Evolutionary conservation across 495 filamentous ascomycete genomes (phyloP).

Genomic region (Aspergillus baeticus): DNA sequence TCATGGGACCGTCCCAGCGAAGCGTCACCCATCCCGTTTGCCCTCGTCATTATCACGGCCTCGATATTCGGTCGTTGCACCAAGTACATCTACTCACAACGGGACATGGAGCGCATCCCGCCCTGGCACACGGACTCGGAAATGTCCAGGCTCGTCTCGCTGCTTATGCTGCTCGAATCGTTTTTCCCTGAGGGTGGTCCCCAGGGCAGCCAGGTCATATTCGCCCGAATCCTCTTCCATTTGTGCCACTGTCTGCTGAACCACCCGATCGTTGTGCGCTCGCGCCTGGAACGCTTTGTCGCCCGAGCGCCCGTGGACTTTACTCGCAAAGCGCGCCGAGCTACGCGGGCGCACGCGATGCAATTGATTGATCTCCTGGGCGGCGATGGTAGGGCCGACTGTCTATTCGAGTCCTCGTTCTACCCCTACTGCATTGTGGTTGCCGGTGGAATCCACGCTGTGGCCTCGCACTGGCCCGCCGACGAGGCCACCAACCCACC

Average conservation of each 20-base stretch:
- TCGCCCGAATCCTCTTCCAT: constrained; percentile 29
- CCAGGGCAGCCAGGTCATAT: constrained; percentile 24
- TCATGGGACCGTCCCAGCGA: too few species aligned
- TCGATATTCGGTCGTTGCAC: constrained; percentile 18
- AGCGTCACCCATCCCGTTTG: too few species aligned
- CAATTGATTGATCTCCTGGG: too few species aligned
- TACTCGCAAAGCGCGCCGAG: too few species aligned
- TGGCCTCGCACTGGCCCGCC: background rate
- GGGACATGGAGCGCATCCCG: constrained; percentile 18
- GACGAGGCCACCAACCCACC: background rate
- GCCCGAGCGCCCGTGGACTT: background rate
- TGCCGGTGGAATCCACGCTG: background rate
- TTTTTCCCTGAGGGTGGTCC: background rate
- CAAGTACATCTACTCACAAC: constrained; percentile 24
- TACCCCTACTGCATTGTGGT: background rate
- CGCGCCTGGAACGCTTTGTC: background rate
- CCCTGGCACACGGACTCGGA: constrained; percentile 34
- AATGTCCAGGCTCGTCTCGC: constrained; percentile 26
- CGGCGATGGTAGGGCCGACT: background rate
- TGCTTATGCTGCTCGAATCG: constrained; percentile 3
- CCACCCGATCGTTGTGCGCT: constrained; percentile 22
- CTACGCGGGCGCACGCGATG: too few species aligned
- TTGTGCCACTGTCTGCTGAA: constrained; percentile 31
- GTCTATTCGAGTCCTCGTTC: background rate
- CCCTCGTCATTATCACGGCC: too few species aligned